phyloP scores from a whole-genome alignment of 2,329 filamentous ascomycete genomes.

The Aspergillus fumigatiaffinis region DNA sequence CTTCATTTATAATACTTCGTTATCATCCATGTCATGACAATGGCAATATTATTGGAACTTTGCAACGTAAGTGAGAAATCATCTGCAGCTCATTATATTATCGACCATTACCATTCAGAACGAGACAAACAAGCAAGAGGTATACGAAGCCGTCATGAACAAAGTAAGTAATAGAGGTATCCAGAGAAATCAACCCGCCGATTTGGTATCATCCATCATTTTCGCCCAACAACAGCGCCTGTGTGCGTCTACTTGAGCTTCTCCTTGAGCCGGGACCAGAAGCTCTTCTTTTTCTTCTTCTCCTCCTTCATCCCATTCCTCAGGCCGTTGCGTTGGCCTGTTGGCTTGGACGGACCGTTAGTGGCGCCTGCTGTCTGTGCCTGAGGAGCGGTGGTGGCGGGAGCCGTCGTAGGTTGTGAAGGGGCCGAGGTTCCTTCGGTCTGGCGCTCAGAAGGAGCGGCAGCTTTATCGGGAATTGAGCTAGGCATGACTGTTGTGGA shows the following conservation, averaged over 20 bases:
- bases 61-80: background rate
- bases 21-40: background rate
- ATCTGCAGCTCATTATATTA: background rate
- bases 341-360: background rate
- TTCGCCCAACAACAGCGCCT: background rate
- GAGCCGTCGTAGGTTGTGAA: background rate
- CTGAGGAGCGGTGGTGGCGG: background rate
- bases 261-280: slow-evolving; percentile 56
- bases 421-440: background rate
- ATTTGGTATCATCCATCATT: slow-evolving; percentile 6
- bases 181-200: slow-evolving; percentile 15
- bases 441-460: slow-evolving; percentile 3
- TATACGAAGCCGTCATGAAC: background rate
- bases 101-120: background rate
- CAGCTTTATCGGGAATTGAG: slow-evolving; percentile 11
- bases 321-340: slow-evolving; percentile 23
- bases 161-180: slow-evolving; percentile 21
- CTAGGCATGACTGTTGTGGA: background rate
- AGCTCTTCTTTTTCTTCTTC: slow-evolving; percentile 64
- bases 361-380: slow-evolving; percentile 12
- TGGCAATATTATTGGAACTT: background rate
- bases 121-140: background rate
- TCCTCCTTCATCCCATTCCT: slow-evolving; percentile 38
- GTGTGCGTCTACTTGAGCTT: slow-evolving; percentile 43
- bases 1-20: background rate